Percentiles rank a stretch among this genome's conserved stretches.
Conservation (phyloP, 352 stramenopile genomes). For the Phytophthora chlamydospora region DNA sequence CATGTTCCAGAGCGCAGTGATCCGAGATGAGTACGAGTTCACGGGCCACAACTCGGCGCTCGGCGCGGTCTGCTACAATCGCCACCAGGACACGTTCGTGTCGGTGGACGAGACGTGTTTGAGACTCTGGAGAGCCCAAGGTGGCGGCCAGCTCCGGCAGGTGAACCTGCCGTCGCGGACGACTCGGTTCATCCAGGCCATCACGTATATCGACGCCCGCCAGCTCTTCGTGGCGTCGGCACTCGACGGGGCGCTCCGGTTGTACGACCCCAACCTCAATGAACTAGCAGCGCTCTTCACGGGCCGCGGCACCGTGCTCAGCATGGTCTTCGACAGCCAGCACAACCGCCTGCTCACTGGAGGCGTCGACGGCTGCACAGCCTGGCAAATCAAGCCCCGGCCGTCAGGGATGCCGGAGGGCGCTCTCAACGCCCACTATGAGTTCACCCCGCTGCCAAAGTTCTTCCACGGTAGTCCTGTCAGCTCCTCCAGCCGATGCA, state of each 20-base stretch:
- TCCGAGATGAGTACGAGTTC: slow-evolving; percentile 65
- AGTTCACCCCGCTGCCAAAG: slow-evolving; percentile 47
- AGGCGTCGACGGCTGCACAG: slow-evolving; percentile 64
- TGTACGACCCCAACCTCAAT: slow-evolving; percentile 64
- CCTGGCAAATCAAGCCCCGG: slow-evolving; percentile 60
- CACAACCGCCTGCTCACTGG: slow-evolving; percentile 64
- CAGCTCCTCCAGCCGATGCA: slow-evolving; percentile 12
- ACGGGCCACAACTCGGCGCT: slow-evolving; percentile 65
- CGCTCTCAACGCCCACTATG: slow-evolving; percentile 63
- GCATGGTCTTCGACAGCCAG: slow-evolving; percentile 56
- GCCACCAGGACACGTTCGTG: slow-evolving; percentile 68
- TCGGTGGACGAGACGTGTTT: slow-evolving; percentile 57
- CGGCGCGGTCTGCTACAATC: slow-evolving; percentile 72
- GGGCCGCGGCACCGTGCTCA: slow-evolving; percentile 54
- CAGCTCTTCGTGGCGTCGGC: slow-evolving; percentile 70
- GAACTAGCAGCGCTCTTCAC: slow-evolving; percentile 64
- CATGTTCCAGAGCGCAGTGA: slow-evolving; percentile 77
- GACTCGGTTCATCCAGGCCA: slow-evolving; percentile 61
- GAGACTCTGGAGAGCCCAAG: slow-evolving; percentile 47
- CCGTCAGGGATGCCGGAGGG: slow-evolving; percentile 39
- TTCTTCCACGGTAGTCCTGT: slow-evolving; percentile 50
- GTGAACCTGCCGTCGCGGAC: slow-evolving; percentile 66
- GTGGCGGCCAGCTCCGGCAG: slow-evolving; percentile 40
- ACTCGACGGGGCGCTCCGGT: slow-evolving; percentile 64
- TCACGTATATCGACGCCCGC: slow-evolving; percentile 61